Percentiles rank a stretch among this genome's conserved stretches.
Conservation (phyloP, 345 rosid species). For the Citrus sp. region DNA sequence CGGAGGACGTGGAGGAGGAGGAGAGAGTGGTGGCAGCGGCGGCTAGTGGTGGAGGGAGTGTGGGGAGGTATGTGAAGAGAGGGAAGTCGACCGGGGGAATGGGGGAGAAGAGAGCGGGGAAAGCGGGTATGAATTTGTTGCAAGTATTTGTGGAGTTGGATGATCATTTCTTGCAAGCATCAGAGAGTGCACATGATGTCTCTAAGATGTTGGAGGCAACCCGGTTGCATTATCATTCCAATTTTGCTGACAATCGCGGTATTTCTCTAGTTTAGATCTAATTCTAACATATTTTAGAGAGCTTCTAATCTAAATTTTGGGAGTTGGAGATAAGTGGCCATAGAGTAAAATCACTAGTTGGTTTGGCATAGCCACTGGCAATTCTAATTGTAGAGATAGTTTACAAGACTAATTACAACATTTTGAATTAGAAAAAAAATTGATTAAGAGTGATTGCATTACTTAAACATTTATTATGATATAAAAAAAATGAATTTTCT, state of each 20-base stretch:
- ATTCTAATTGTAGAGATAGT: not conserved
- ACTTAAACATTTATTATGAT: not conserved
- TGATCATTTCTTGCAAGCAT: constrained; percentile 87
- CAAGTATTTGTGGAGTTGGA: constrained; percentile 66
- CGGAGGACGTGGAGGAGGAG: not conserved
- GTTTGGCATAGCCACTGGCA: constrained; percentile 2
- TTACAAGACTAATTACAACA: not conserved
- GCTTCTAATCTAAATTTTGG: not conserved
- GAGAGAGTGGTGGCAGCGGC: constrained; percentile 16
- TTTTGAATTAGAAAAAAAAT: not conserved
- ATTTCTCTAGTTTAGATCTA: constrained; percentile 1
- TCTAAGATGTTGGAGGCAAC: constrained; percentile 96
- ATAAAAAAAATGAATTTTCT: too few relatives aligned
- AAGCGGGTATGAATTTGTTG: constrained; percentile 35
- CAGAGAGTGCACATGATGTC: constrained; percentile 87
- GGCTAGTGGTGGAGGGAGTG: constrained; percentile 16
- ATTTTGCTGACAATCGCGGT: constrained; percentile 96
- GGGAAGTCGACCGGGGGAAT: constrained; percentile 32
- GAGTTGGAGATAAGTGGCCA: not conserved
- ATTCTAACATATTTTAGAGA: not conserved
- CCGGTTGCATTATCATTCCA: constrained; percentile 94
- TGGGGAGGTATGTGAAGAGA: constrained; percentile 26
- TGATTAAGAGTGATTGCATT: not conserved
- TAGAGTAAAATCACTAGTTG: not conserved
- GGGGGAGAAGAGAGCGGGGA: constrained; percentile 40